Base-by-base conservation (phyloP, 164 flowering plant genomes). In the Pachysandra terminalis region DNA sequence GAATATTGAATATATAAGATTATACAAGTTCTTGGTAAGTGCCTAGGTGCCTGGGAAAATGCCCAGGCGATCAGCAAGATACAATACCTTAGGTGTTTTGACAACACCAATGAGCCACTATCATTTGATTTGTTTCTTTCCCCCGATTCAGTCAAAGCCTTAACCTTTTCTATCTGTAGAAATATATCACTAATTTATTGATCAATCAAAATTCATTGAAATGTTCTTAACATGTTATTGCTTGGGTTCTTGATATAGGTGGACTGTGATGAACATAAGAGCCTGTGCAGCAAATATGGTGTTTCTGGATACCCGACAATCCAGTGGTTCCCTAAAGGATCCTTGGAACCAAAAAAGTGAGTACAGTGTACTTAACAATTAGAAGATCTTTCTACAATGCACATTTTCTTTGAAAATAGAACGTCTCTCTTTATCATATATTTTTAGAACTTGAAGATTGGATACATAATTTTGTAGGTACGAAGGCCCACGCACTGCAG, bases 211-310 rank as follows among this genome's bases (percentile, higher is more conserved):
- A 17, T 21, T 15, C 16, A 48, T 61, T 58, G 17, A 22, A 25
- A 66, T 14, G 61, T 55, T 41, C n/a, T 53, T 8, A 16, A 2
- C 25, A 12, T 24, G 56, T 45, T 32, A 19, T 61, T 65, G 49
- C 3, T 55, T 51, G 5, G 4, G 60, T 58, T 63, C 19, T 63
- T 70, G 64, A 14, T 70, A 21, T 63, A 94, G 98, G 96, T 95
- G 35, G 98, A 95, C 71, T 95, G 98, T 85, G 97, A 95, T 73
- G 97, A 87, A 68, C 96, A 92, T 28, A 95, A 95, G 83, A 75
- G 82, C 57, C 35, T 92, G 10, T 95, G 98, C 67, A 78, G 81
- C 73, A 89, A 92, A 79, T 87, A 79, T 73, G 97, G 87, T 0
- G 97, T 95, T 61, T 73, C 86, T 66, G 98, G 99, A 63, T 95